Percentiles rank a stretch among this genome's conserved stretches.
Evolutionary conservation across 139 green algal species (phyloP).

Genomic region (Closterium sp.): DNA sequence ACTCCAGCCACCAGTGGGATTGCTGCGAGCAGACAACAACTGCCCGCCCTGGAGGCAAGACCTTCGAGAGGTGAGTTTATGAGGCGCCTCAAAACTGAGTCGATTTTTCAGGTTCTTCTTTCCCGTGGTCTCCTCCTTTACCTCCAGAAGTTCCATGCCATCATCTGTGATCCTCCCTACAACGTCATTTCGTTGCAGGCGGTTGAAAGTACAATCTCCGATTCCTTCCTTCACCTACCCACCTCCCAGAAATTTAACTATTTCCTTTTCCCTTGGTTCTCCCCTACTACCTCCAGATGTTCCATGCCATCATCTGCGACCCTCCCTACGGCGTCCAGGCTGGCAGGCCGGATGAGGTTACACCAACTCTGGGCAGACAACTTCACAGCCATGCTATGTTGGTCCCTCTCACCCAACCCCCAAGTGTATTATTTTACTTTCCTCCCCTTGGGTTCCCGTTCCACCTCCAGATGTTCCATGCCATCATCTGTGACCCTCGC

Average conservation of each 20-base stretch:
- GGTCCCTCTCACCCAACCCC: no score
- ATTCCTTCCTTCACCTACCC: no score
- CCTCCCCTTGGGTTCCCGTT: not conserved
- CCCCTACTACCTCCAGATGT: constrained; percentile 43
- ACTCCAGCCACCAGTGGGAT: constrained; percentile 61
- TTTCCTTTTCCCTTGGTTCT: not conserved
- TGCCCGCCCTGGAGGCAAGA: constrained; percentile 61
- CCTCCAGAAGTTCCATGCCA: constrained; percentile 69
- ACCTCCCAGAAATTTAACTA: no score
- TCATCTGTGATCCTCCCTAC: constrained; percentile 81
- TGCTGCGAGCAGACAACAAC: constrained; percentile 78
- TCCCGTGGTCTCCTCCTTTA: not conserved
- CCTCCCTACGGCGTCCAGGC: constrained; percentile 94
- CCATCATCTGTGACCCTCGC: constrained; percentile 87
- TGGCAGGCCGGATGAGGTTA: no score
- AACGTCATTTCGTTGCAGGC: no score
- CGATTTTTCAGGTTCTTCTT: not conserved
- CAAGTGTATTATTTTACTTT: not conserved
- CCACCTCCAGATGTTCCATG: constrained; percentile 66
- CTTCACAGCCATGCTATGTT: no score
- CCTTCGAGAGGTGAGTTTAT: constrained; percentile 11
- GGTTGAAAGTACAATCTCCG: no score
- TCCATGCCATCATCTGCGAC: constrained; percentile 87
- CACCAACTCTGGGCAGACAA: no score
- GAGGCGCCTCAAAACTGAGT: not conserved